Base-by-base conservation (phyloP, 164 flowering plant genomes). In the Stephania japonica region DNA sequence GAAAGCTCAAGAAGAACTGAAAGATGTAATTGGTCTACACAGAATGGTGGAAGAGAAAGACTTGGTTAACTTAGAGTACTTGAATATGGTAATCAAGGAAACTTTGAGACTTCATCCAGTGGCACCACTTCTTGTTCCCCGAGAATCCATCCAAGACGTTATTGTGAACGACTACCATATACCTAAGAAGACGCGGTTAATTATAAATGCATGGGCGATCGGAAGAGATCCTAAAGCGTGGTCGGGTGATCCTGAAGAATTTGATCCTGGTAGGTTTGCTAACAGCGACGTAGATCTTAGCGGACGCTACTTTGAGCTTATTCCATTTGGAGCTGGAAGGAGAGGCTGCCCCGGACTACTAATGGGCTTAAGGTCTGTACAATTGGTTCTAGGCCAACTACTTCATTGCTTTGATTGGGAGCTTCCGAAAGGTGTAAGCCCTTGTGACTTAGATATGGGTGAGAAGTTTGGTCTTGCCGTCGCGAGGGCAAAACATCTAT, bases 161-260 rank as follows among this genome's bases (percentile, higher is more conserved):
- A 77, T 53, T 5, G 69, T 80, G 11, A 64, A 80, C 12, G 74
- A 75, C 14, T 80, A 77, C 41, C 44, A 65, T 53, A 77, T 80
- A 42, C 74, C 73, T 7, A 59, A 50, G 61, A 74, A 75, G 42
- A 66, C 80, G 5, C 27, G 77, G 32, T 44, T 77, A n/a, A 7
- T 80, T 13, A 32, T 75, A 6, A 80, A 77, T 38, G 75, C 67
- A 1, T 78, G 83, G 81, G 74, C 76, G 7, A 75, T 77, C 11
- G 80, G 73, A 23, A 24, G 78, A n/a, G 80, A 76, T 67, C 70
- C 75, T 2, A 61, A 26, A 1, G 68, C 65, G 0, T 79, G 82
- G 77, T 38, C 72, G 0, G 27, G 19, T 23, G 49, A 72, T 42
- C 61, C 47, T 6, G 70, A 73, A 42, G 70, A 66, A 61, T 73